Base-by-base conservation (phyloP, 495 filamentous ascomycete species). In the Penicillium flavigenum region DNA sequence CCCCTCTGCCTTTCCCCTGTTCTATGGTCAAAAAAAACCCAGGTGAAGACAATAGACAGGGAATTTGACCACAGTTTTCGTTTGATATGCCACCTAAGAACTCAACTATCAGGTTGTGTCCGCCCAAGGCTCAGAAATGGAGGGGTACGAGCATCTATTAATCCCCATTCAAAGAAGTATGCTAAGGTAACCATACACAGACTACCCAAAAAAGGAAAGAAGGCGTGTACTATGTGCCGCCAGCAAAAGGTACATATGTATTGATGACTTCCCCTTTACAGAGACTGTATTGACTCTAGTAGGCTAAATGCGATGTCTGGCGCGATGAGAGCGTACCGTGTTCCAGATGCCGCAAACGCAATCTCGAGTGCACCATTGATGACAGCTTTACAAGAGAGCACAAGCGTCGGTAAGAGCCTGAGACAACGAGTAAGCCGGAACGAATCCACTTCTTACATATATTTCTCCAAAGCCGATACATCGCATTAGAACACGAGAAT, bases 281-380 rank as follows among this genome's bases (percentile, higher is more conserved):
- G 27, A 20, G 2, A 3, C 12, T n/a, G 16, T 17, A 22, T 17
- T 56, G 11, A 60, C 14, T 14, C 3, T 11, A 52, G 29, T 20
- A 77, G 72, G 71, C 74, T 7, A 75, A 71, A 70, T 79, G 76
- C 41, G 74, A 79, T 56, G 73, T 76, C 6, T 73, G 74, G 49
- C 32, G 73, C 24, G 63, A 65, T 27, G 66, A 67, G 20, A 64
- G 60, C 27, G 48, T 64, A 36, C 72, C 73, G 14, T 79, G 76
- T 52, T 59, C 67, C 34, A 67, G 76, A 14, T 79, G 76, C 56
- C 54, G 58, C 17, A 75, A 71, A 52, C 66, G 75, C 49, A 67
- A 70, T n/a, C 59, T 66, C 5, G 43, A 64, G 22, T 78, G 76
- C 51, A 60, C 75, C 34, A 64, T 77, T n/a, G 75, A 73, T 0